Evolutionary conservation across 805 yeast species (phyloP).

Genomic region (Grigorovia transvaalensis): DNA sequence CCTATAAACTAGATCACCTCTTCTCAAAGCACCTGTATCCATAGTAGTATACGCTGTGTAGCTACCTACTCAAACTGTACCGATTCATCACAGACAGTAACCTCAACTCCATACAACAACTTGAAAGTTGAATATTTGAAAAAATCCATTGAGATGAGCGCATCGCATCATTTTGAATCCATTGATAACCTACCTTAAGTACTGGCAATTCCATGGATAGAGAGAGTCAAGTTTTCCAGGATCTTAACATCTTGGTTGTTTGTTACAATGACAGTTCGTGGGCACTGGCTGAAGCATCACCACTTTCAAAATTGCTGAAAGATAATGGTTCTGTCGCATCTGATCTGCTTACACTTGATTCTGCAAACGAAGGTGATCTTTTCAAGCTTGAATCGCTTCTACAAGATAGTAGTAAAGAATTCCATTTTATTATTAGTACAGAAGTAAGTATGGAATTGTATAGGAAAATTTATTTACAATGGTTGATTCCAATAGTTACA

Average conservation of each 20-base stretch:
- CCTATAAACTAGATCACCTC: too few relatives aligned
- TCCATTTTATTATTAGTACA: constrained; percentile 17
- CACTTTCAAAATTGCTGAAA: neutral
- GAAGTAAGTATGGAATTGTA: constrained; percentile 15
- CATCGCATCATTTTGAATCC: neutral
- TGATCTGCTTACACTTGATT: neutral
- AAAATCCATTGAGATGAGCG: neutral
- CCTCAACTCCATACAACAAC: too few relatives aligned
- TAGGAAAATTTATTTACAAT: constrained; percentile 17
- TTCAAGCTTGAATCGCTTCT: neutral
- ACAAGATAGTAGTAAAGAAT: neutral
- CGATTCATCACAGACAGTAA: too few relatives aligned
- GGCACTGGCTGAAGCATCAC: neutral
- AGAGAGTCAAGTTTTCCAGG: neutral
- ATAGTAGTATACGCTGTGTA: too few relatives aligned
- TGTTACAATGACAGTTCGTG: neutral
- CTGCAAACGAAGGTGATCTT: neutral
- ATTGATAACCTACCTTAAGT: neutral
- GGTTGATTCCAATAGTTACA: constrained; percentile 19
- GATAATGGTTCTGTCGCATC: neutral
- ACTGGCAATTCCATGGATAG: neutral
- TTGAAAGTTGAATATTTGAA: neutral
- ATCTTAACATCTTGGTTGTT: neutral
- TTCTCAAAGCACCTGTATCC: too few relatives aligned
- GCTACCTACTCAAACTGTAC: too few relatives aligned